Evolutionary conservation across 108 stramenopile species (phyloP).

Genomic region (Nitzschia palea): DNA sequence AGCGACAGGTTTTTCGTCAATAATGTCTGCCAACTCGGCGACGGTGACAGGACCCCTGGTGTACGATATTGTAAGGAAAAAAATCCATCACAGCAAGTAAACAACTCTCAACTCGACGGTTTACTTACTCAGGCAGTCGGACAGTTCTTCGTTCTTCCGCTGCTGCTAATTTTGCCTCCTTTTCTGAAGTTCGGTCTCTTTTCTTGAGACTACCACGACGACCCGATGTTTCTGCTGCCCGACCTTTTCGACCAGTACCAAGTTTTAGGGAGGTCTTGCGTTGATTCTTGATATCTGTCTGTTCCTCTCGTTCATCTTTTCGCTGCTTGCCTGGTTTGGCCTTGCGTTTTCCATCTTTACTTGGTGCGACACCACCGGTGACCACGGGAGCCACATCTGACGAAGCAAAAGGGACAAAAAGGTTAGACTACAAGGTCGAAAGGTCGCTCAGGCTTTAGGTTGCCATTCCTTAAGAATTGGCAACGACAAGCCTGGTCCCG

Average conservation of each 20-base stretch:
- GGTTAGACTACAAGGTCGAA: no score
- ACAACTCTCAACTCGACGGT: not conserved
- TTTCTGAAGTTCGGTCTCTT: slow-evolving; percentile 69
- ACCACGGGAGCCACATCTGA: slow-evolving; percentile 11
- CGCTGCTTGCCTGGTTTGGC: slow-evolving; percentile 4
- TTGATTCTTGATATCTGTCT: slow-evolving; percentile 36
- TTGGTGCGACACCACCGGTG: slow-evolving; percentile 14
- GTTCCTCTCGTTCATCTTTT: slow-evolving; percentile 23
- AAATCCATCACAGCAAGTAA: no score
- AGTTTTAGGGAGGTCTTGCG: slow-evolving; percentile 63
- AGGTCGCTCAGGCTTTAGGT: no score
- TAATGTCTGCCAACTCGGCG: slow-evolving; percentile 71
- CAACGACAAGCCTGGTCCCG: no score
- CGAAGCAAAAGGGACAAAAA: no score
- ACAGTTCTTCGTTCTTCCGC: slow-evolving; percentile 74
- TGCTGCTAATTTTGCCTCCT: slow-evolving; percentile 59
- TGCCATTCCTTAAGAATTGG: no score
- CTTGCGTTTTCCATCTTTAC: slow-evolving; percentile 13
- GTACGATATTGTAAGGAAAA: no score
- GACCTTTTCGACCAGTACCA: slow-evolving; percentile 63
- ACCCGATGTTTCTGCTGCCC: slow-evolving; percentile 42
- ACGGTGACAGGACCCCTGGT: slow-evolving; percentile 83
- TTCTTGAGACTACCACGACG: slow-evolving; percentile 75
- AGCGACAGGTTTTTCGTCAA: slow-evolving; percentile 84
- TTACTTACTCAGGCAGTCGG: slow-evolving; percentile 79